These are phyloP conservation scores for Lentinula detonsa DNA, from an alignment of 768 basidiomycete species.

Conservation along the genomic window DNA sequence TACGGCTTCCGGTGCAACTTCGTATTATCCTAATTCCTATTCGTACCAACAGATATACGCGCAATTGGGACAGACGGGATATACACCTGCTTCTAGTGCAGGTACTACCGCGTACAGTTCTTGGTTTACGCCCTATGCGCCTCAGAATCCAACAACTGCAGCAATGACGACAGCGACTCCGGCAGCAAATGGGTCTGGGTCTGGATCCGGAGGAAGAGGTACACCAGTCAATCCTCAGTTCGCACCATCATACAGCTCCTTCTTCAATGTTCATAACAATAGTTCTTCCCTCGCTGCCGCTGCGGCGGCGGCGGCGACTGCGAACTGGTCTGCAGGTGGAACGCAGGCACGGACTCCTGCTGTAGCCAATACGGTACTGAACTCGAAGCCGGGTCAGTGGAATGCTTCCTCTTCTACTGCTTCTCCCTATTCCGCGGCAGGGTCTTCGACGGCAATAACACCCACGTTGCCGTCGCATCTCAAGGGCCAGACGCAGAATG, in stretches of 20 bases:
- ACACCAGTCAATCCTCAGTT: slow-evolving; percentile 29
- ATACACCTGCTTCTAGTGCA: not conserved
- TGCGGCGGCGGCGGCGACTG: slow-evolving; percentile 19
- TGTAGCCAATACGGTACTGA: slow-evolving; percentile 49
- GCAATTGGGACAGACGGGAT: not conserved
- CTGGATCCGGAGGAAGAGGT: slow-evolving; percentile 17
- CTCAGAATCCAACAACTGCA: slow-evolving; percentile 20
- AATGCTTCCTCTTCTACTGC: not conserved
- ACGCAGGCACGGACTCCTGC: slow-evolving; percentile 34
- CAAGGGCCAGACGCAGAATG: not conserved
- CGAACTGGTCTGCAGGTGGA: slow-evolving; percentile 29
- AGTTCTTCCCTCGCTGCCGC: slow-evolving; percentile 17
- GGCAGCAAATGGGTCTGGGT: slow-evolving; percentile 13
- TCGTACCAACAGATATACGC: not conserved
- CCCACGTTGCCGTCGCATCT: not conserved
- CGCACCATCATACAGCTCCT: slow-evolving; percentile 5
- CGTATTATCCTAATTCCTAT: not conserved
- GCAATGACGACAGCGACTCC: slow-evolving; percentile 13
- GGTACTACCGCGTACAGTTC: not conserved
- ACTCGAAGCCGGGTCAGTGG: slow-evolving; percentile 5
- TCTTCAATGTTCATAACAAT: slow-evolving; percentile 2
- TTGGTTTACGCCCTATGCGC: slow-evolving; percentile 27
- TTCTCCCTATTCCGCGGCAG: not conserved
- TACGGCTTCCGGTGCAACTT: not conserved
- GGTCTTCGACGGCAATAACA: not conserved